Conservation (phyloP, 192 early-diverging fungal species). For the Jimgerdemannia flammicorona region DNA sequence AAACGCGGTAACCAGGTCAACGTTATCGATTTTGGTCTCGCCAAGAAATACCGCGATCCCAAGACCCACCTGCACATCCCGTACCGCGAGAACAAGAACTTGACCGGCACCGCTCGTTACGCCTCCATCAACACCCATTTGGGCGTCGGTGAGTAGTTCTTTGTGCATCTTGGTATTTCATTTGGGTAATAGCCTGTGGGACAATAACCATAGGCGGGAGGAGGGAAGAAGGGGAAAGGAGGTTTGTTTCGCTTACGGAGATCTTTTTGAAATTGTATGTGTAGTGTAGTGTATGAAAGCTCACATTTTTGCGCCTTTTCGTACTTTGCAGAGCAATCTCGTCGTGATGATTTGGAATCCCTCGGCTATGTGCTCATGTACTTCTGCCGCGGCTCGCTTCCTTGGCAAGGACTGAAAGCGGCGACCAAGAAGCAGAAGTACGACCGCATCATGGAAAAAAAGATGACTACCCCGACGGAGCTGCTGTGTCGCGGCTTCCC, state of each 20-base stretch:
- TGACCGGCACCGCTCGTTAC: conserved; percentile 90
- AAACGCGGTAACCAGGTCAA: conserved; percentile 82
- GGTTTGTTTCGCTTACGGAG: not conserved
- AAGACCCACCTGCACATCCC: conserved; percentile 85
- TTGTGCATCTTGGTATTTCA: not conserved
- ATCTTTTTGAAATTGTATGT: not conserved
- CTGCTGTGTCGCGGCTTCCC: conserved; percentile 80
- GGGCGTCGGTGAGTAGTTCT: conserved; percentile 61
- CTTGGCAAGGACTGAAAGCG: conserved; percentile 92
- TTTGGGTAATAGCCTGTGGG: not conserved
- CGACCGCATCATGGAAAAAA: conserved; percentile 92
- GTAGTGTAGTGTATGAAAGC: not conserved
- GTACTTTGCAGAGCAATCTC: conserved; percentile 67
- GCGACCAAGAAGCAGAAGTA: conserved; percentile 92
- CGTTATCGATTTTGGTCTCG: conserved; percentile 89
- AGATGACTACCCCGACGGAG: conserved; percentile 83
- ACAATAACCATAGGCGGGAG: not conserved
- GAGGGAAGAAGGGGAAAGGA: not conserved
- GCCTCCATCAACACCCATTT: conserved; percentile 89
- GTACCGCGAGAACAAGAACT: conserved; percentile 89
- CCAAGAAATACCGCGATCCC: conserved; percentile 84
- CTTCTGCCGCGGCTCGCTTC: conserved; percentile 84
- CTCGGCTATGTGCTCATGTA: conserved; percentile 90
- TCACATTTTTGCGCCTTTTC: not conserved
- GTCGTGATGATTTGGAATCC: conserved; percentile 89